Conservation (phyloP, 164 flowering plant species). For the Umbellularia californica region DNA sequence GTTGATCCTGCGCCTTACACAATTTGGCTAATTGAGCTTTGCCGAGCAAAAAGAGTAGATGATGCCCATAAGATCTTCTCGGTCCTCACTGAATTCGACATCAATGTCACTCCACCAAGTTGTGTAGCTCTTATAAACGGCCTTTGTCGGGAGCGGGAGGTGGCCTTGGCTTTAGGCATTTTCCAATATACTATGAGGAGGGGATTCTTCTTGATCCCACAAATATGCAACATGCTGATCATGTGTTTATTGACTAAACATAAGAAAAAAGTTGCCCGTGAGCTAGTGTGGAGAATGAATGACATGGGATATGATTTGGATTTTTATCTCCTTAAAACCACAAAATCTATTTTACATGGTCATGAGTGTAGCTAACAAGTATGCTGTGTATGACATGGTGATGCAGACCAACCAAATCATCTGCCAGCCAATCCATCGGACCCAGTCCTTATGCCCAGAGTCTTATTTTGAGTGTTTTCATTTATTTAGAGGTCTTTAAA, state of each 20-base stretch:
- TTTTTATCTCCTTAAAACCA: conserved; percentile 25
- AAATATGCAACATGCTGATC: conserved; percentile 48
- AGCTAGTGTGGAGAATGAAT: conserved; percentile 44
- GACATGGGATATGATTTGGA: conserved; percentile 54
- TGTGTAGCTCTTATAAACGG: conserved; percentile 57
- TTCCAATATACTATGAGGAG: conserved; percentile 55
- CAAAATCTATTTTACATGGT: conserved; percentile 28
- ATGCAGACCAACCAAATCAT: not conserved
- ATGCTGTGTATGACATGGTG: not conserved
- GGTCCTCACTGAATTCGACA: conserved; percentile 39
- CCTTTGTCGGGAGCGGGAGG: conserved; percentile 38
- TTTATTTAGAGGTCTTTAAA: too few relatives aligned
- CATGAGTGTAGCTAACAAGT: not conserved
- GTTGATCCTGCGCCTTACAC: conserved; percentile 55
- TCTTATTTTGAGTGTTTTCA: too few relatives aligned
- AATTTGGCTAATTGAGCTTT: conserved; percentile 62
- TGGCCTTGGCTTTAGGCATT: conserved; percentile 49
- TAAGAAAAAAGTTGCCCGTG: conserved; percentile 25
- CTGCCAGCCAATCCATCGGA: too few relatives aligned
- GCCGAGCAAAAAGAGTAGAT: conserved; percentile 38
- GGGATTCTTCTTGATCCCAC: conserved; percentile 40
- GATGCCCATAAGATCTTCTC: conserved; percentile 58
- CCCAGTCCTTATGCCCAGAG: too few relatives aligned
- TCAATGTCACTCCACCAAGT: conserved; percentile 47
- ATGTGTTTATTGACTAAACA: conserved; percentile 29